Base-by-base conservation (phyloP, 768 basidiomycete species). In the Lentinula guzmanii region DNA sequence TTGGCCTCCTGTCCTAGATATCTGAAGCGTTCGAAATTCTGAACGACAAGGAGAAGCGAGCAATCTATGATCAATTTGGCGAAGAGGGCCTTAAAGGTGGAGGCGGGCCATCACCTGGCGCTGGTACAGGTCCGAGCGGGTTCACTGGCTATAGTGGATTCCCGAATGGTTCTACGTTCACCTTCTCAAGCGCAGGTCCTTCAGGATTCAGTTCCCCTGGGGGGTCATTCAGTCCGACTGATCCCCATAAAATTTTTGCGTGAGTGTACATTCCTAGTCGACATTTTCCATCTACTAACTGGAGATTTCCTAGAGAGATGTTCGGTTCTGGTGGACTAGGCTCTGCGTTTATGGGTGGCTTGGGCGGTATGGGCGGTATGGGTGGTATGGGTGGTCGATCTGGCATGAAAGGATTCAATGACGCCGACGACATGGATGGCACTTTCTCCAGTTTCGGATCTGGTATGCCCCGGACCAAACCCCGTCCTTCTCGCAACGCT, bases 21-120 rank as follows among this genome's bases (percentile, higher is more conserved):
- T 91, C 91, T 35, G 96, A 98, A 77, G 95, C 94, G 0, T 98
- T 96, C 68, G 96, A 98, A 71, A 95, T 96, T 33, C 85, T 98
- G 60, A 91, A 83, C 55, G 94, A 97, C 74, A 85, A 85, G 72
- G 79, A 93, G 70, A 94, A 93, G 69, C 88, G 92, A 24, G 75
- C 90, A 0, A 70, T 93, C 6, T 98, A 95, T 65, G 95, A 97
- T 72, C 93, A 97, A 66, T 88, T 95, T 60, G 96, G 96, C 39
- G 95, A 97, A 71, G 95, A 97, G 61, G 95, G 96, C 1, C 81
- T 98, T 66, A 98, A 98, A 71, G 83, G 83, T 6, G 83, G 83
- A 18, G 84, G 83, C 39, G 83, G 78, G 0, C 76, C 80, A 2
- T 67, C 76, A 34, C 83, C 86, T 61, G 83, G 81, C 37, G 82